Conservation (phyloP, 768 basidiomycete species). For the Infundibulicybe gibba region DNA sequence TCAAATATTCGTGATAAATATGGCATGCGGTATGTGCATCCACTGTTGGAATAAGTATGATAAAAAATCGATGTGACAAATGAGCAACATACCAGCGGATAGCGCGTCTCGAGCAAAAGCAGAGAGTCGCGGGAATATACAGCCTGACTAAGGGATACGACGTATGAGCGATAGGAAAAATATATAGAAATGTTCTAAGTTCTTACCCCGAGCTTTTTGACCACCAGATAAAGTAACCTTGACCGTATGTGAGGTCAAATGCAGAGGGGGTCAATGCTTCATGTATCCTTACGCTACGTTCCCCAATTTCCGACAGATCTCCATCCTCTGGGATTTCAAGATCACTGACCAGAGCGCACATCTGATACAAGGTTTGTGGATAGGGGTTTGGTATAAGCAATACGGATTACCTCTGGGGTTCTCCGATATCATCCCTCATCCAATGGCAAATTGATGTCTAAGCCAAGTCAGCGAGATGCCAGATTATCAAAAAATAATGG, state of each 20-base stretch:
- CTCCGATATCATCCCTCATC: slow-evolving; percentile 69
- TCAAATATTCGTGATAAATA: slow-evolving; percentile 76
- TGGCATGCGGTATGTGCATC: slow-evolving; percentile 90
- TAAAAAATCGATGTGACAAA: not conserved
- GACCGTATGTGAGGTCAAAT: not conserved
- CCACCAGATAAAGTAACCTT: slow-evolving; percentile 56
- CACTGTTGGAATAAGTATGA: slow-evolving; percentile 35
- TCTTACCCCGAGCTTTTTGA: too few relatives aligned
- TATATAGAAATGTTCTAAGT: too few relatives aligned
- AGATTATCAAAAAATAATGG: not conserved
- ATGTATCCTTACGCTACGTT: slow-evolving; percentile 71
- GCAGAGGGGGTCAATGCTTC: slow-evolving; percentile 3
- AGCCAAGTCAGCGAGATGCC: slow-evolving; percentile 2
- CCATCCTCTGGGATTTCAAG: slow-evolving; percentile 86
- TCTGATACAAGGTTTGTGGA: slow-evolving; percentile 29
- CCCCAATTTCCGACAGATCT: slow-evolving; percentile 84
- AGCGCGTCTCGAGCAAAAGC: slow-evolving; percentile 84
- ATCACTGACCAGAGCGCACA: slow-evolving; percentile 63
- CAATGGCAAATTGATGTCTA: slow-evolving; percentile 64
- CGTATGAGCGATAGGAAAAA: slow-evolving; percentile 2
- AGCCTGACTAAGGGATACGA: slow-evolving; percentile 79
- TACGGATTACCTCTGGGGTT: slow-evolving; percentile 67
- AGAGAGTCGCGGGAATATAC: slow-evolving; percentile 86
- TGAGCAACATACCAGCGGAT: slow-evolving; percentile 37
- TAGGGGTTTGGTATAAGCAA: too few relatives aligned